Evolutionary conservation across 495 filamentous ascomycete species (phyloP).

Genomic region (Xylaria longipes): DNA sequence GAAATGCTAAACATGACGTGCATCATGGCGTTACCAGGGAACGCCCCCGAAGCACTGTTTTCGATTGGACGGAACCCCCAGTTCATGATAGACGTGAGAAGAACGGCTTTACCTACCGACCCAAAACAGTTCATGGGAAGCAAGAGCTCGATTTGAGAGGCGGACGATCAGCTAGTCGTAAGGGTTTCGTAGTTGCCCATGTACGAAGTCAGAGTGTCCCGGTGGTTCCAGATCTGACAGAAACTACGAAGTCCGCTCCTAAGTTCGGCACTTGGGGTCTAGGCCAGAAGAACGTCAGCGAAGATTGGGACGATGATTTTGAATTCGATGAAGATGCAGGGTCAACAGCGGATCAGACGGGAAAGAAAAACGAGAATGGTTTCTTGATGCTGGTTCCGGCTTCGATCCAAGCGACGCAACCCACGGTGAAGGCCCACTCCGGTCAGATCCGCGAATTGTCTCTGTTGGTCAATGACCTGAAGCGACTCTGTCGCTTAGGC

Average conservation of each 20-base stretch:
- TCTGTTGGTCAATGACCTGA: conserved; percentile 68
- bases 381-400: conserved; percentile 77
- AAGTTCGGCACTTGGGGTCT: conserved; percentile 92
- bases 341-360: conserved; percentile 28
- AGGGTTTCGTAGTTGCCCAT: conserved; percentile 77
- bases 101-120: conserved; percentile 67
- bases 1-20: conserved; percentile 44
- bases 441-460: conserved; percentile 87
- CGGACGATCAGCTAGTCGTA: conserved; percentile 75
- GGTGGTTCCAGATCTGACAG: conserved; percentile 68
- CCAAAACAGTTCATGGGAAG: conserved; percentile 90
- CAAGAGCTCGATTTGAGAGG: conserved; percentile 75
- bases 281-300: conserved; percentile 79
- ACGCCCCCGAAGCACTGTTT: conserved; percentile 68
- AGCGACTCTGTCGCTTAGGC: conserved; percentile 77
- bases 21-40: conserved; percentile 46
- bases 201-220: conserved; percentile 97
- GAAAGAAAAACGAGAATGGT: conserved; percentile 52
- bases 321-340: conserved; percentile 66
- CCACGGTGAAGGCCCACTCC: conserved; percentile 82
- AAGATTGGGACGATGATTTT: conserved; percentile 88
- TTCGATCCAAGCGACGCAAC: conserved; percentile 84
- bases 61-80: conserved; percentile 85
- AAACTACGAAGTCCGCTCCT: conserved; percentile 64
- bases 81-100: conserved; percentile 60